phyloP scores from a whole-genome alignment of 495 filamentous ascomycete genomes.

The Tirmania nivea region DNA sequence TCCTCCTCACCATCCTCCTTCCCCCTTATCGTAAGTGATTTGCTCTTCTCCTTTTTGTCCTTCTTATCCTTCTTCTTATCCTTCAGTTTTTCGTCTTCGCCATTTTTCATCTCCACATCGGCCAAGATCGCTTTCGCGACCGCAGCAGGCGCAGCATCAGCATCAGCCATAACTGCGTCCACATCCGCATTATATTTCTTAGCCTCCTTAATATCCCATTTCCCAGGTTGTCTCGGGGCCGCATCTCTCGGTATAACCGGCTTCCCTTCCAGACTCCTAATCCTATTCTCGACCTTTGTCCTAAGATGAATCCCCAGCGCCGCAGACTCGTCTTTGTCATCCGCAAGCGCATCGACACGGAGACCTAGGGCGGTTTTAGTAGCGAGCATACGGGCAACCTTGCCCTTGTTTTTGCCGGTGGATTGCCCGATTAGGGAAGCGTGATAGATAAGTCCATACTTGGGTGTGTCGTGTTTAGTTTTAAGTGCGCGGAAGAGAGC shows the following conservation, averaged over 20 bases:
- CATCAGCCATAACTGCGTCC: slow-evolving; percentile 58
- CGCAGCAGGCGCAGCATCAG: slow-evolving; percentile 30
- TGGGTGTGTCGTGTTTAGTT: slow-evolving; percentile 97
- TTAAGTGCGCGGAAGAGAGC: slow-evolving; percentile 94
- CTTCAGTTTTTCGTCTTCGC: slow-evolving; percentile 24
- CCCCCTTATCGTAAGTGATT: not conserved
- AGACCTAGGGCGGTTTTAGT: slow-evolving; percentile 82
- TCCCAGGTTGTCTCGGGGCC: slow-evolving; percentile 31
- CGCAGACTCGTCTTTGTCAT: slow-evolving; percentile 73
- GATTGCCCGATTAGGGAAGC: slow-evolving; percentile 91
- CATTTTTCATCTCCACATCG: slow-evolving; percentile 30
- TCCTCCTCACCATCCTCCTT: slow-evolving; percentile 6
- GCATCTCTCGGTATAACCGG: slow-evolving; percentile 49
- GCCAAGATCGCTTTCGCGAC: slow-evolving; percentile 32
- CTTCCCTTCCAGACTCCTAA: slow-evolving; percentile 76
- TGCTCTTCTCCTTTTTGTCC: slow-evolving; percentile 4
- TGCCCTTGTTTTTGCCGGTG: slow-evolving; percentile 94
- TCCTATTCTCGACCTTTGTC: slow-evolving; percentile 61
- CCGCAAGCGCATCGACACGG: slow-evolving; percentile 74
- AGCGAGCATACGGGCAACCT: slow-evolving; percentile 90
- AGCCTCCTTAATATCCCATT: slow-evolving; percentile 85
- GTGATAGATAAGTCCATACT: slow-evolving; percentile 98
- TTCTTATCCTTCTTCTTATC: slow-evolving; percentile 25
- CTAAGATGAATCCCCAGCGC: slow-evolving; percentile 50
- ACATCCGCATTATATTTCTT: slow-evolving; percentile 90